Evolutionary conservation across 805 yeast species (phyloP).

Genomic region (Ogataea trehaloabstinens): DNA sequence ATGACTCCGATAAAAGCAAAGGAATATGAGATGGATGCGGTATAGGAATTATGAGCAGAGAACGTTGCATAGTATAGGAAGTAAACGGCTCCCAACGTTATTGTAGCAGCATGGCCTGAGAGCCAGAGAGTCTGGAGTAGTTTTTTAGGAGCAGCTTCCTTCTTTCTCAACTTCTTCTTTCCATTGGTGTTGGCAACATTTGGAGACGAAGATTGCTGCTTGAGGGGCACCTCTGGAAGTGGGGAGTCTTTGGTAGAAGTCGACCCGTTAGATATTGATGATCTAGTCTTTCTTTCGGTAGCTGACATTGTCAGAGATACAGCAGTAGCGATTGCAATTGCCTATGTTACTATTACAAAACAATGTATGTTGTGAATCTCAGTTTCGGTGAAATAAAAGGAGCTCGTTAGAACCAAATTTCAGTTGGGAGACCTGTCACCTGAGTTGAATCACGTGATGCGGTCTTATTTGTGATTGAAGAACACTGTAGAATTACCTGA

Average conservation of each 20-base stretch:
- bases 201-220: conserved; percentile 3
- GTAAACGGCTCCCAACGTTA: conserved; percentile 43
- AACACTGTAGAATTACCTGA: no score
- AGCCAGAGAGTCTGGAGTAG: conserved; percentile 52
- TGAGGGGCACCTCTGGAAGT: conserved; percentile 5
- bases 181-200: conserved; percentile 4
- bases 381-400: no score
- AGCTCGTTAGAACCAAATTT: no score
- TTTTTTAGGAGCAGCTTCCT: conserved; percentile 33
- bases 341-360: no score
- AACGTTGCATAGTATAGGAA: conserved; percentile 32
- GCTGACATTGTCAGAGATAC: no score
- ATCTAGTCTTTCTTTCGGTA: not conserved
- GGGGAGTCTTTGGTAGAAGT: not conserved
- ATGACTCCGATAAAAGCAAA: conserved; percentile 56
- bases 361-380: no score
- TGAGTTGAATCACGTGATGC: no score
- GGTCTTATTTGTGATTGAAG: no score
- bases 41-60: conserved; percentile 38
- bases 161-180: conserved; percentile 37
- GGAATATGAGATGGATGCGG: conserved; percentile 54
- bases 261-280: not conserved
- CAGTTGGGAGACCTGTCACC: no score
- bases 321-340: no score
- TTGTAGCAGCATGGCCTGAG: conserved; percentile 49